phyloP scores from a whole-genome alignment of 306 rosid genomes.

The Alnus rubra region DNA sequence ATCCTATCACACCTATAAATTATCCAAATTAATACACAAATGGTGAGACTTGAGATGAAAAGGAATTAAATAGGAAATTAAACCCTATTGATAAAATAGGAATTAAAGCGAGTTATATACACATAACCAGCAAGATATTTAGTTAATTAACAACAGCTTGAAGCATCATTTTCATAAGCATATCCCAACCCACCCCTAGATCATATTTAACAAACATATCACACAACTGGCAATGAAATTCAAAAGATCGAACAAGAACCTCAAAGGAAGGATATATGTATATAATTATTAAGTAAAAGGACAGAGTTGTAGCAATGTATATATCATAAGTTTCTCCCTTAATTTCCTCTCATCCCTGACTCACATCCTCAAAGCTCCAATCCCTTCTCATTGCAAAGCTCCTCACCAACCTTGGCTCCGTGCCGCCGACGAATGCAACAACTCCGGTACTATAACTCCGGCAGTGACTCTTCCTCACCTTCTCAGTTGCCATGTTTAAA shows the following conservation, averaged over 20 bases:
- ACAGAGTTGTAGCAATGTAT: background rate
- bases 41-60: background rate
- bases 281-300: background rate
- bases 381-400: slow-evolving; percentile 89
- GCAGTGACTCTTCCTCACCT: slow-evolving; percentile 32
- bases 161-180: too few species aligned
- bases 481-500: background rate
- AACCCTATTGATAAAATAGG: background rate
- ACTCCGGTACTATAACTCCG: slow-evolving; percentile 31
- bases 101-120: background rate
- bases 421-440: slow-evolving; percentile 24
- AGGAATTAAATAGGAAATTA: background rate
- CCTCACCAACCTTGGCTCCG: slow-evolving; percentile 54
- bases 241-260: background rate
- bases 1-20: too few species aligned
- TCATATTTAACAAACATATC: background rate
- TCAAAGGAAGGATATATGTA: background rate
- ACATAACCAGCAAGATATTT: background rate
- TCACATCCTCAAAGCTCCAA: slow-evolving; percentile 78
- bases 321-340: slow-evolving; percentile 8
- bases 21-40: too few species aligned
- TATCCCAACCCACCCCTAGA: too few species aligned
- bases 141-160: too few species aligned
- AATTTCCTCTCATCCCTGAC: slow-evolving; percentile 26
- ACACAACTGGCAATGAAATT: background rate